These are phyloP conservation scores for Alliaria petiolata DNA, from an alignment of 345 rosid genomes.

Conservation along the genomic window DNA sequence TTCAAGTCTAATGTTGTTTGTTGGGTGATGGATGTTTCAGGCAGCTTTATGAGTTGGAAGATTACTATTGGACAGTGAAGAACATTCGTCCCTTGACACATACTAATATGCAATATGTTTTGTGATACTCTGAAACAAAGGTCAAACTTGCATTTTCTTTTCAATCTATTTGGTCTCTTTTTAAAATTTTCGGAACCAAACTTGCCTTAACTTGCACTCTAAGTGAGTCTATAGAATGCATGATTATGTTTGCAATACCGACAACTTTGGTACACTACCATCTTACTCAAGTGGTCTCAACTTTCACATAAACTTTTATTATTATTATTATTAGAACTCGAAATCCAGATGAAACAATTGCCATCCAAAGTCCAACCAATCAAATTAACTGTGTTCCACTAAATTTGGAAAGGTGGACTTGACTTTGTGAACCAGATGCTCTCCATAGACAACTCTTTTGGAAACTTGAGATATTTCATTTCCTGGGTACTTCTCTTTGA, in stretches of 20 bases:
- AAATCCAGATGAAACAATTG: not conserved
- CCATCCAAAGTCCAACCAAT: not conserved
- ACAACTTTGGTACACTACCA: not conserved
- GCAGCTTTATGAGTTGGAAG: constrained; percentile 58
- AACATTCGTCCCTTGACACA: constrained; percentile 32
- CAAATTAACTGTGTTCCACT: not conserved
- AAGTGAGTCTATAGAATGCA: no score
- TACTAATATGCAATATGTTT: constrained; percentile 7
- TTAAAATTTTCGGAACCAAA: not conserved
- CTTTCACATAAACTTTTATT: not conserved
- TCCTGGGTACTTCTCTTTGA: constrained; percentile 32
- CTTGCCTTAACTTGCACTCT: not conserved
- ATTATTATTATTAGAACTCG: not conserved
- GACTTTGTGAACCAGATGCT: constrained; percentile 69
- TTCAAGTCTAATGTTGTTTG: not conserved
- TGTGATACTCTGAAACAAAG: constrained; percentile 5
- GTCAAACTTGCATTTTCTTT: not conserved
- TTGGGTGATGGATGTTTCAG: constrained; percentile 37
- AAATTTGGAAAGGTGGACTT: constrained; percentile 45
- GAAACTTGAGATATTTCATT: constrained; percentile 35
- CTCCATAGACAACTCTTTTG: constrained; percentile 60
- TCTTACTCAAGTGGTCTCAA: not conserved
- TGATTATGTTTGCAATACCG: no score
- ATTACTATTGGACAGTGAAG: constrained; percentile 36
- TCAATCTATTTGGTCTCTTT: not conserved